phyloP scores from a whole-genome alignment of 225 moss, liverwort and hornwort genomes.

The Physcomitrium patens region DNA sequence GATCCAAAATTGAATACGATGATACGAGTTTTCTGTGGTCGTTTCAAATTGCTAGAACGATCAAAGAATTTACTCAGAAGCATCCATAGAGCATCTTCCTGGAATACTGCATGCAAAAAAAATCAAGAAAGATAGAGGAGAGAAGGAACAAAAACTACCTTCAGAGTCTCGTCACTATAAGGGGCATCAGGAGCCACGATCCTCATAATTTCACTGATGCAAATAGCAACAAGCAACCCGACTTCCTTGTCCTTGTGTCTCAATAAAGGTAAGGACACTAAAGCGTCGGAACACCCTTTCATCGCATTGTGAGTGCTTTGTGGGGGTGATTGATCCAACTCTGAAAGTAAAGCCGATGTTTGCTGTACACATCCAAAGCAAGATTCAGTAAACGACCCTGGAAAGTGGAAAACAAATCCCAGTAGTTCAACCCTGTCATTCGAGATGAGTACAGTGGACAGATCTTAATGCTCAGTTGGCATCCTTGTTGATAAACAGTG shows the following conservation, averaged over 20 bases:
- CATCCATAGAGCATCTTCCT: not conserved
- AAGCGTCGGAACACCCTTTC: conserved; percentile 74
- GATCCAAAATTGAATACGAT: not conserved
- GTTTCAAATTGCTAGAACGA: conserved; percentile 5
- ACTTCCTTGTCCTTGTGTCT: conserved; percentile 95
- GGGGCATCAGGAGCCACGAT: conserved; percentile 91
- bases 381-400: not conserved
- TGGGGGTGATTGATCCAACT: conserved; percentile 87
- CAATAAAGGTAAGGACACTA: conserved; percentile 68
- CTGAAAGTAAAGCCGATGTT: conserved; percentile 69
- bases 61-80: not conserved
- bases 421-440: not conserved
- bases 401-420: conserved; percentile 7
- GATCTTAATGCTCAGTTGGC: not conserved
- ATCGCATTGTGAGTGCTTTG: conserved; percentile 67
- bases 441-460: not conserved
- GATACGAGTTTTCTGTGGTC: not conserved
- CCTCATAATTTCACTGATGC: conserved; percentile 94
- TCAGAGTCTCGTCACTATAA: conserved; percentile 72
- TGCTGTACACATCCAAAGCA: conserved; percentile 48
- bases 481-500: not conserved
- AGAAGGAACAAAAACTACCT: conserved; percentile 48
- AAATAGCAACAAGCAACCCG: conserved; percentile 79
- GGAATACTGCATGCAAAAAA: conserved; percentile 1
- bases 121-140: conserved; percentile 5